These are phyloP conservation scores for Populus deltoides DNA, from an alignment of 345 rosid genomes.

Conservation along the genomic window DNA sequence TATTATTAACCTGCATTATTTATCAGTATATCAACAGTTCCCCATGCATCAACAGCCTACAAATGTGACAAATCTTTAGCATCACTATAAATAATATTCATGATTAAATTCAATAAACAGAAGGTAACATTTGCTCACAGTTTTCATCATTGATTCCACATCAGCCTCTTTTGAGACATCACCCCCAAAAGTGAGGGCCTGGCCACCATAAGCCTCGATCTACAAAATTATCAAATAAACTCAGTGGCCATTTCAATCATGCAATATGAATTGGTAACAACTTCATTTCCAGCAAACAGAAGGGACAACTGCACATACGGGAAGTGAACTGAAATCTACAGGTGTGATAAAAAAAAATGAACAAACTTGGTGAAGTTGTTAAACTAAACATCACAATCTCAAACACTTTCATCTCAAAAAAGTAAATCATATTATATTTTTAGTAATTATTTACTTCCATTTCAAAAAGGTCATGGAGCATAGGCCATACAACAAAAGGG, in stretches of 20 bases:
- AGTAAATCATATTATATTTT: background rate
- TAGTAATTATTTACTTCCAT: background rate
- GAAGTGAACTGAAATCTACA: background rate
- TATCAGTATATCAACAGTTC: constrained; percentile 84
- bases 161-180: constrained; percentile 93
- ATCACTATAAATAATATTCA: background rate
- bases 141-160: constrained; percentile 91
- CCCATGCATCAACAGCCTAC: constrained; percentile 94
- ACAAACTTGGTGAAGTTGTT: too few species aligned
- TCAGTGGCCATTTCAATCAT: constrained; percentile 9
- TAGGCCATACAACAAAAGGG: background rate
- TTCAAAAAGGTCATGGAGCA: background rate
- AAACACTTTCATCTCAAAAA: background rate
- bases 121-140: constrained; percentile 47
- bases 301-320: background rate
- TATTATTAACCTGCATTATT: constrained; percentile 84
- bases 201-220: constrained; percentile 90
- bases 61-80: constrained; percentile 18
- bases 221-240: constrained; percentile 30
- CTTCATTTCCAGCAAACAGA: background rate
- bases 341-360: background rate
- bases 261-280: background rate
- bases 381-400: background rate
- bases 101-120: constrained; percentile 4
- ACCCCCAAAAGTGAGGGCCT: constrained; percentile 92